phyloP scores from a whole-genome alignment of 768 basidiomycete genomes.

The Heimioporus sp. region DNA sequence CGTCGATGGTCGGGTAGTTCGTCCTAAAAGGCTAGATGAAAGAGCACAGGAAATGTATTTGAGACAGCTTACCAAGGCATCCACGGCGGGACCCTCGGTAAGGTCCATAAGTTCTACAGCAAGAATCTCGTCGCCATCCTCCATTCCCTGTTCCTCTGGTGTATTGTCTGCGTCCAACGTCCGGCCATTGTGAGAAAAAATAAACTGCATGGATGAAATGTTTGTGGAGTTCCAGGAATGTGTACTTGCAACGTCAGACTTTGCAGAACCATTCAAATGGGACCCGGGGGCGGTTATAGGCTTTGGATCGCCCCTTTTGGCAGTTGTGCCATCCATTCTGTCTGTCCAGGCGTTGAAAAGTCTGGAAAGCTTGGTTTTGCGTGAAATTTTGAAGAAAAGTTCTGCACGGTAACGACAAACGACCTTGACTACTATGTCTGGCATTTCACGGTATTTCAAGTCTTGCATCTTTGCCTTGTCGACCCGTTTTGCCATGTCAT shows the following conservation, averaged over 20 bases:
- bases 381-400: constrained; percentile 89
- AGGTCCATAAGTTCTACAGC: constrained; percentile 91
- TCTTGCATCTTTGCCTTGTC: constrained; percentile 80
- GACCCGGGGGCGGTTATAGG: constrained; percentile 19
- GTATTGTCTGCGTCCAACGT: constrained; percentile 80
- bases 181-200: constrained; percentile 82
- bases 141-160: constrained; percentile 83
- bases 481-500: constrained; percentile 74
- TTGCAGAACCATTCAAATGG: constrained; percentile 49
- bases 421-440: constrained; percentile 89
- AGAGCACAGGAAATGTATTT: background rate
- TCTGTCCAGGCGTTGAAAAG: constrained; percentile 89
- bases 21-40: constrained; percentile 41
- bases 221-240: constrained; percentile 39
- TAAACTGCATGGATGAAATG: constrained; percentile 63
- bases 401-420: constrained; percentile 87
- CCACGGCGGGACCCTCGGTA: constrained; percentile 62
- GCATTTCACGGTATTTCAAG: constrained; percentile 78
- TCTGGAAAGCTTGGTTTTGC: constrained; percentile 82
- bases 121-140: constrained; percentile 85
- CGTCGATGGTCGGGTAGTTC: constrained; percentile 61
- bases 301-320: constrained; percentile 45
- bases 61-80: constrained; percentile 54
- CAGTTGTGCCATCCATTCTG: constrained; percentile 67
- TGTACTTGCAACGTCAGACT: constrained; percentile 48